Evolutionary conservation across 2,329 filamentous ascomycete species (phyloP), one percentile per base, ranked within the genome.

Genomic region (Monilinia fructigena): DNA sequence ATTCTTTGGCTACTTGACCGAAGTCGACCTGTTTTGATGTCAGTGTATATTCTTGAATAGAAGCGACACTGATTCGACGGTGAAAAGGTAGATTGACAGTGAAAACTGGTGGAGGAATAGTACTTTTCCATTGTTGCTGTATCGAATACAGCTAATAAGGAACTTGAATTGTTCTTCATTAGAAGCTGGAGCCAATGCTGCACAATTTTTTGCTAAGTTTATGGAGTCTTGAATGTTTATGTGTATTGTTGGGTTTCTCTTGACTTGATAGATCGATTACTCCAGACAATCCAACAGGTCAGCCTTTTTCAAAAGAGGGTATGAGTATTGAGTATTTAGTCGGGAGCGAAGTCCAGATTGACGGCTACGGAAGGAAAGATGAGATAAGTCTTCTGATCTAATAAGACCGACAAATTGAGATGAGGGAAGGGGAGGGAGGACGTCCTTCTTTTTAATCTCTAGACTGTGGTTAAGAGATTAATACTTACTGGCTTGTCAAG

Each of bases 111-210:
- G 26, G 10, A n/a, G 45, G 42, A 40, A 16, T 28, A 35, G 73
- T 77, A 89, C 88, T 76, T 85, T 86, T 68, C 87, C 87, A 69
- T 82, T 81, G 72, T 78, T 81, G 12, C 85, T 83, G 76, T 87
- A 78, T 63, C 83, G 82, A 75, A 91, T 88, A 77, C 89, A 91
- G 63, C 81, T 80, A 59, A 91, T 82, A 31, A 91, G 80, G 75
- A 91, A 90, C 68, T 82, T 83, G 77, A 90, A 82, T 71, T 89
- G 86, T 38, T 86, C 81, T 26, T 83, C 79, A 38, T 85, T 82
- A 28, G 78, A 77, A 67, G 79, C 75, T 50, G 76, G 75, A 70
- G 83, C 78, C 85, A 87, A 87, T 87, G 14, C 70, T 80, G 74
- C 7, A 31, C 54, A 18, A 47, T 10, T 16, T 7, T 63, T 35